Evolutionary conservation across 2,329 filamentous ascomycete genomes (phyloP).

Genomic region (Tricladium varicosporioides): DNA sequence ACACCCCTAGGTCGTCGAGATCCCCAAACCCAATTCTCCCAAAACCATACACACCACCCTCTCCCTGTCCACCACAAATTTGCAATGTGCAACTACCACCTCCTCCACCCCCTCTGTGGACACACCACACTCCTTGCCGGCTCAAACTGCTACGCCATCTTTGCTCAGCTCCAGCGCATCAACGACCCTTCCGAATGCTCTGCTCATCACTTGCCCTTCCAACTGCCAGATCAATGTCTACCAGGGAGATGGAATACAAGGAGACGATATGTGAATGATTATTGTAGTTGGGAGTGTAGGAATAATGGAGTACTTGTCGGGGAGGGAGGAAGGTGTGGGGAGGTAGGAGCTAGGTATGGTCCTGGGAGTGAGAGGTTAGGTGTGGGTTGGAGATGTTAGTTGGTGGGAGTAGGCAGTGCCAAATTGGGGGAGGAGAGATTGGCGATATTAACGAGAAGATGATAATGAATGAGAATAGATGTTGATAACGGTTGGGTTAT

Average conservation of each 20-base stretch:
- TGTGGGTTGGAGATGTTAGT: slow-evolving; percentile 30
- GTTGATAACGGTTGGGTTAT: too few relatives aligned
- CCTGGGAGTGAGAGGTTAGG: slow-evolving; percentile 30
- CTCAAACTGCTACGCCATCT: slow-evolving; percentile 31
- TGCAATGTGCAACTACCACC: slow-evolving; percentile 33
- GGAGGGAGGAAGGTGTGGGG: slow-evolving; percentile 25
- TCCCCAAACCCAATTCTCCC: background rate
- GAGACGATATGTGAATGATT: slow-evolving; percentile 19
- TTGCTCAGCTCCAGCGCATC: slow-evolving; percentile 32
- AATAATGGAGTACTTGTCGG: slow-evolving; percentile 26
- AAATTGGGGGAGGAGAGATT: too few relatives aligned
- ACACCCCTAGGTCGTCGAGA: background rate
- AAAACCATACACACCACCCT: background rate
- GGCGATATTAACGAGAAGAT: too few relatives aligned
- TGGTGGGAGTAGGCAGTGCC: too few relatives aligned
- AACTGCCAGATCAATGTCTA: slow-evolving; percentile 27
- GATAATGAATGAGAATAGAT: too few relatives aligned
- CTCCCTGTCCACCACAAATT: background rate
- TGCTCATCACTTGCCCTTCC: slow-evolving; percentile 24
- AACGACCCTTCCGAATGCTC: slow-evolving; percentile 27
- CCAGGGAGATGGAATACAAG: slow-evolving; percentile 26
- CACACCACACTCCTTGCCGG: slow-evolving; percentile 30
- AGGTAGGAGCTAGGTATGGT: slow-evolving; percentile 28
- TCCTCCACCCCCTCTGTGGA: slow-evolving; percentile 28
- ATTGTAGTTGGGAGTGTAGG: slow-evolving; percentile 30